Evolutionary conservation across 2,329 filamentous ascomycete genomes (phyloP), one percentile per base, ranked within the genome.

Genomic region (Aureobasidium sp.): DNA sequence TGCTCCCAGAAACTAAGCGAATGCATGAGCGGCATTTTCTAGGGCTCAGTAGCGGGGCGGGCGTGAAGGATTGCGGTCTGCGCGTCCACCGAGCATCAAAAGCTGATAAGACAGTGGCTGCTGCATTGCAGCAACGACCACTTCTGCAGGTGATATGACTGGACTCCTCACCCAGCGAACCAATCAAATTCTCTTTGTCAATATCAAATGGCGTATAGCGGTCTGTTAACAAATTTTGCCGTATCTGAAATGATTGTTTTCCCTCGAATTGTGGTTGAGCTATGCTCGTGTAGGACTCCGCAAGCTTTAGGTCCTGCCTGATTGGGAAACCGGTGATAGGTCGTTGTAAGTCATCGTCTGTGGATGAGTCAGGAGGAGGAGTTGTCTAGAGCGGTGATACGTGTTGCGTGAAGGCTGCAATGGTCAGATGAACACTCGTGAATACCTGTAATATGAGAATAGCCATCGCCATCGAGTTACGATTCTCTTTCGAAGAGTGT

Each of bases 1-100:
- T 55, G 78, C 78, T 66, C 67, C 77, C 47, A 72, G 78, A 65
- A 63, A 47, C 29, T 62, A 59, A 53, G 42, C 52, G 51, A 57
- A 26, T 64, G 39, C n/a, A 51, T 32, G 42, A 27, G 47, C 36
- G 29, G 60, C 39, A 29, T 32, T 44, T 51, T 61, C 39, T 26
- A 61, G 51, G 51, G 53, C 26, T 56, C n/a, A 26, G 7, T 46
- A 27, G 53, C 53, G 53, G 39, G 53, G 27, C 34, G 39, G 34
- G 47, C 48, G 48, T 47, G 60, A 48, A 61, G 41, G 58, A 62
- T 62, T 44, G 48, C 48, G 27, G 47, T n/a, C 32, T 37, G 13
- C 41, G 39, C 39, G 20, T 23, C 42, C 29, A 9, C 29, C 29
- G 34, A 48, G 46, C 34, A 37, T 15, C 13, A n/a, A 47, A 37